Evolutionary conservation across 176 grass and related monocot species (phyloP).

Genomic region (Dactylis glomerata): DNA sequence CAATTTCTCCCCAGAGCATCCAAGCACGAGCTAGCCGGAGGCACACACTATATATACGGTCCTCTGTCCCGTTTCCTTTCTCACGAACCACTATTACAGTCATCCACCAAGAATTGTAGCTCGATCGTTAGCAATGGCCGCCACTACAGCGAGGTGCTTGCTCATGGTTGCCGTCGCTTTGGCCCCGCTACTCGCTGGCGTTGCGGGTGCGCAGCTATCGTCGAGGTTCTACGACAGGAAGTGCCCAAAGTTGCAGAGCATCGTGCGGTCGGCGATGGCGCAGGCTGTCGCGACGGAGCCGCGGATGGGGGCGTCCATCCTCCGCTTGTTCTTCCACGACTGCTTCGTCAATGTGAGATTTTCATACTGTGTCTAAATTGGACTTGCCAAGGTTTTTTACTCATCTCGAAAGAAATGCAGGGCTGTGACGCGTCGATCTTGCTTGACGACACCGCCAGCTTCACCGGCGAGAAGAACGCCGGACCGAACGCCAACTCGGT

Average conservation of each 20-base stretch:
- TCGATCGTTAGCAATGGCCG: slow-evolving; percentile 7
- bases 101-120: neutral
- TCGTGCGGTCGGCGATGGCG: slow-evolving; percentile 46
- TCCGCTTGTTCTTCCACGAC: slow-evolving; percentile 87
- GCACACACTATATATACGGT: slow-evolving; percentile 20
- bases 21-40: neutral
- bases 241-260: slow-evolving; percentile 47
- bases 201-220: slow-evolving; percentile 30
- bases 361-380: no score
- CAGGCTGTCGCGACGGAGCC: slow-evolving; percentile 42
- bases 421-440: slow-evolving; percentile 76
- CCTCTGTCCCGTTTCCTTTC: neutral
- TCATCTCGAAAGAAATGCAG: slow-evolving; percentile 1
- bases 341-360: slow-evolving; percentile 90
- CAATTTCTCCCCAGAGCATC: neutral
- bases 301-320: slow-evolving; percentile 74
- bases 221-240: slow-evolving; percentile 40
- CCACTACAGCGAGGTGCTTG: neutral
- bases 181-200: neutral
- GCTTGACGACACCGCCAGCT: slow-evolving; percentile 55
- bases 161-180: neutral
- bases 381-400: neutral
- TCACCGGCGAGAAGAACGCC: slow-evolving; percentile 66
- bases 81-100: neutral
- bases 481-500: slow-evolving; percentile 66